These are phyloP conservation scores for Cyberlindnera japonica DNA, from an alignment of 805 yeast species.

Conservation along the genomic window DNA sequence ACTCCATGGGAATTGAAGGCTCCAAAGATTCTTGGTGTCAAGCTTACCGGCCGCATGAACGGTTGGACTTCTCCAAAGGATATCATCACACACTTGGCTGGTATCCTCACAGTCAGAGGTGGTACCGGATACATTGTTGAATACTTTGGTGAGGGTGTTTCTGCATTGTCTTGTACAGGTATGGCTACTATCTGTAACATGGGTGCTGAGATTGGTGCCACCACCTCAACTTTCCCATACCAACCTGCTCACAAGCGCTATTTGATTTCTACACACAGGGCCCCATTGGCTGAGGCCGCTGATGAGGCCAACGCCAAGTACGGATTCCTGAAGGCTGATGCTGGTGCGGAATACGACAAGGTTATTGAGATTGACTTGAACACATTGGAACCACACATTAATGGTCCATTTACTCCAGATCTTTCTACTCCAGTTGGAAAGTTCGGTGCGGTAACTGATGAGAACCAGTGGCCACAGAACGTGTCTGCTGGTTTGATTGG, in stretches of 20 bases:
- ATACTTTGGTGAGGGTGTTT: constrained; percentile 94
- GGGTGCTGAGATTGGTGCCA: constrained; percentile 99
- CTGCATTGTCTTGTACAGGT: constrained; percentile 89
- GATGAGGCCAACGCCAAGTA: constrained; percentile 50
- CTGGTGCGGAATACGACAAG: constrained; percentile 92
- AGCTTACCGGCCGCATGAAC: constrained; percentile 79
- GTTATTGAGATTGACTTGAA: constrained; percentile 84
- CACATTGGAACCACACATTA: constrained; percentile 90
- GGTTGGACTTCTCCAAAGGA: constrained; percentile 99
- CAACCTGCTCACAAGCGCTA: constrained; percentile 76
- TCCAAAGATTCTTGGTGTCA: constrained; percentile 91
- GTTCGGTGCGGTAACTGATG: constrained; percentile 76
- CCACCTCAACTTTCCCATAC: constrained; percentile 96
- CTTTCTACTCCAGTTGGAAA: constrained; percentile 91
- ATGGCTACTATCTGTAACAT: constrained; percentile 99
- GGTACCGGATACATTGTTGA: constrained; percentile 97
- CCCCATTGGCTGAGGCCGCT: constrained; percentile 78
- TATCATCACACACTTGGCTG: constrained; percentile 89
- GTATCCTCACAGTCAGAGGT: constrained; percentile 90
- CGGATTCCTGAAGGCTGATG: constrained; percentile 78
- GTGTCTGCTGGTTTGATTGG: constrained; percentile 96
- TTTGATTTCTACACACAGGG: constrained; percentile 80
- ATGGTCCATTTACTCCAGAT: constrained; percentile 99
- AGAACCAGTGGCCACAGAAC: constrained; percentile 88
- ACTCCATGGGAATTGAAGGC: constrained; percentile 99